These are phyloP conservation scores for Gamarada debralockiae DNA, from an alignment of 495 filamentous ascomycete genomes.

Conservation along the genomic window DNA sequence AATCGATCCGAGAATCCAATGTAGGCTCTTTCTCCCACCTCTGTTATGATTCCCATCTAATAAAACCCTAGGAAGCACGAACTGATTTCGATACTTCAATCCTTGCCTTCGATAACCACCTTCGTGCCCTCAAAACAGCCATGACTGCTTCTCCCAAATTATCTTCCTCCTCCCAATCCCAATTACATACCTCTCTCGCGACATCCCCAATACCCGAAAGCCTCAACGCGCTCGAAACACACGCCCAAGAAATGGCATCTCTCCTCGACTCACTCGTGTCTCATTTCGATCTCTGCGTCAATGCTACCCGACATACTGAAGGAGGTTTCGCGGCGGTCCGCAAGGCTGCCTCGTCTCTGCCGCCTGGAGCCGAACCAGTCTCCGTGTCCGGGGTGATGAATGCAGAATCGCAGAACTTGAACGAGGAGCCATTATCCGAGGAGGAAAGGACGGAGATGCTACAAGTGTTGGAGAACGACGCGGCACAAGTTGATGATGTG, in stretches of 20 bases:
- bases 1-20: slow-evolving; percentile 54
- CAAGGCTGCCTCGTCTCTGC: slow-evolving; percentile 54
- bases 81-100: slow-evolving; percentile 59
- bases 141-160: slow-evolving; percentile 28
- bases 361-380: slow-evolving; percentile 57
- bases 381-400: slow-evolving; percentile 40
- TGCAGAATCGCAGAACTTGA: slow-evolving; percentile 57
- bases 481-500: slow-evolving; percentile 84
- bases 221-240: slow-evolving; percentile 67
- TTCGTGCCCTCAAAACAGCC: slow-evolving; percentile 30
- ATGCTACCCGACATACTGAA: slow-evolving; percentile 87
- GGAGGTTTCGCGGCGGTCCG: slow-evolving; percentile 73
- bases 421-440: slow-evolving; percentile 47
- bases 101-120: slow-evolving; percentile 46
- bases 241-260: slow-evolving; percentile 80
- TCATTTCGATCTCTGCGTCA: slow-evolving; percentile 94
- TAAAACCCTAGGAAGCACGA: slow-evolving; percentile 45
- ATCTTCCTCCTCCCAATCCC: slow-evolving; percentile 21
- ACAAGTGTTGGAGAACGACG: slow-evolving; percentile 75
- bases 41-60: too few relatives aligned
- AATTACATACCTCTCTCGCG: slow-evolving; percentile 22
- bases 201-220: slow-evolving; percentile 57
- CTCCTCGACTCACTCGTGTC: slow-evolving; percentile 77
- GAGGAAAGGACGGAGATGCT: slow-evolving; percentile 82
- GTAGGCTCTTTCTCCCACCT: slow-evolving; percentile 21